Base-by-base conservation (phyloP, 163 green algal species). In the Scenedesmus sp. region DNA sequence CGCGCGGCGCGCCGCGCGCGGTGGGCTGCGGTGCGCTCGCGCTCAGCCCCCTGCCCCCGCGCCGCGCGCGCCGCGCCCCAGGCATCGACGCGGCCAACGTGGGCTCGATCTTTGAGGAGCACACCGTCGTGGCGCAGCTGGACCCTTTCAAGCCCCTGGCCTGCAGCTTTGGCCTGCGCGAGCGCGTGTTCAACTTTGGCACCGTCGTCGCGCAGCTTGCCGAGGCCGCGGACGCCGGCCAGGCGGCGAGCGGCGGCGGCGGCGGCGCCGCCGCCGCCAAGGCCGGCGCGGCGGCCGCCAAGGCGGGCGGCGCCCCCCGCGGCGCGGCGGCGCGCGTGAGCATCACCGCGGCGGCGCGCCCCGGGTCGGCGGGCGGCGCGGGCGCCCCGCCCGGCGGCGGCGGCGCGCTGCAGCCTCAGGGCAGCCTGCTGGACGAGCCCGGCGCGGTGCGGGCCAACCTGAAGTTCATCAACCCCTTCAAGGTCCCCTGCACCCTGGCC, bases 401-500 rank as follows among this genome's bases (percentile, higher is more conserved):
- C 34, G 29, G 10, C 18, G 53, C 22, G 39, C n/a, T n/a, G n/a
- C n/a, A n/a, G n/a, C n/a, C 33, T n/a, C 9, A 10, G 7, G 11
- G 9, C 42, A 70, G 71, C 29, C 3, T 70, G 20, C 7, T 80
- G 29, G 60, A 80, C 10, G 58, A 64, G 31, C 58, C 53, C 33
- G 60, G 34, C 0, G 88, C 84, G 26, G 85, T 91, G 17, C 78
- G 78, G 33, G 92, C 91, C 33, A 92, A 93, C 66, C 65, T 96
- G n/a, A 94, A 93, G 78, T 92, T 96, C 75, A 92, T 85, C 65
- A 96, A 95, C 78, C 85, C 89, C 0, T 85, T 90, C 81, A 96
- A 94, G 86, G 91, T 93, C 58, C 85, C 87, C 39, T 92, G 87
- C 86, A 89, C 84, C 17, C 86, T 96, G 20, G 87, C 91, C 82